phyloP scores from a whole-genome alignment of 495 filamentous ascomycete genomes.

The Podospora australis region DNA sequence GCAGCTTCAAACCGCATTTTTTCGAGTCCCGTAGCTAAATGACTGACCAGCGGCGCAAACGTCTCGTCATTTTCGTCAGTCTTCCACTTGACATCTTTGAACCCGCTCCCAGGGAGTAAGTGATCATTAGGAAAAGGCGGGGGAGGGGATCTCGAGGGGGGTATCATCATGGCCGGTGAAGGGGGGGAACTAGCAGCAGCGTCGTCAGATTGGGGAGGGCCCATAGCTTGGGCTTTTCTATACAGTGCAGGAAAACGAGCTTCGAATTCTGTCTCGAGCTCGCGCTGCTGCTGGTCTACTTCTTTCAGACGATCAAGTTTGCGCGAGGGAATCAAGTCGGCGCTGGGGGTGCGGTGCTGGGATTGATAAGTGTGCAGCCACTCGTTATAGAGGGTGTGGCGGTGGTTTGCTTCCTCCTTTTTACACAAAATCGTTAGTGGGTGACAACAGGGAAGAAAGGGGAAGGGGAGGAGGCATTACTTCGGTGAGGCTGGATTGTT shows the following conservation, averaged over 20 bases:
- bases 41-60: constrained; percentile 19
- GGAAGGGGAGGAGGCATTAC: constrained; percentile 16
- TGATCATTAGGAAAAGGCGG: constrained; percentile 9
- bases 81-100: constrained; percentile 21
- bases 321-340: constrained; percentile 30
- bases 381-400: constrained; percentile 28
- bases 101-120: not conserved
- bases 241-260: constrained; percentile 28
- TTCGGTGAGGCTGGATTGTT: constrained; percentile 23
- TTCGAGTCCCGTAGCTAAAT: constrained; percentile 23
- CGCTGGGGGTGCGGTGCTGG: constrained; percentile 29
- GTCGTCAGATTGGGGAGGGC: constrained; percentile 10
- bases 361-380: constrained; percentile 33
- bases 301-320: constrained; percentile 32
- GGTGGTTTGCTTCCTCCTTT: constrained; percentile 25
- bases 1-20: no score
- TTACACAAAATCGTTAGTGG: not conserved
- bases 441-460: not conserved
- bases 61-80: constrained; percentile 8
- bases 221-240: constrained; percentile 29
- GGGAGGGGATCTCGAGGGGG: constrained; percentile 2
- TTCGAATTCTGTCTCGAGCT: constrained; percentile 36
- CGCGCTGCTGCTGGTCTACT: constrained; percentile 34
- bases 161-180: not conserved
- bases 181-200: constrained; percentile 9